Conservation (phyloP, 108 stramenopile genomes). For the Cyclotella atomus region DNA sequence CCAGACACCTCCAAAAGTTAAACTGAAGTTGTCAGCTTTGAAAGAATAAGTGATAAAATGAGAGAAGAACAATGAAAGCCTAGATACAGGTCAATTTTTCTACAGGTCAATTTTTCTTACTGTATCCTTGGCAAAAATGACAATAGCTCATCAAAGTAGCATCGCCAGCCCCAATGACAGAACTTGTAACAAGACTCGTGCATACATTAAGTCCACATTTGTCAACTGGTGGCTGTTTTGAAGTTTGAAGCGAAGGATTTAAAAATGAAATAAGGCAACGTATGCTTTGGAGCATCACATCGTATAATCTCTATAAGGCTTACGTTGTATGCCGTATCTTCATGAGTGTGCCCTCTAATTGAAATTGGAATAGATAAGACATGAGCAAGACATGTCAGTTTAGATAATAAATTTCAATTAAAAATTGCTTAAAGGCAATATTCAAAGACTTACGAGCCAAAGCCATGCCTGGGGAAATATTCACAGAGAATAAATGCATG, state of each 20-base stretch:
- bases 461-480: neutral
- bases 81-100: neutral
- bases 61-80: neutral
- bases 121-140: neutral
- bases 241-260: neutral
- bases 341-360: neutral
- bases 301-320: neutral
- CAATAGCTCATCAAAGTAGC: slow-evolving; percentile 12
- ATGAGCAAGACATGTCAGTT: neutral
- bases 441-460: neutral
- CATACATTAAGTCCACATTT: neutral
- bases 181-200: neutral
- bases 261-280: neutral
- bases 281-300: neutral
- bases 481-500: neutral
- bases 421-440: neutral
- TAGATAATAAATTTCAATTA: neutral
- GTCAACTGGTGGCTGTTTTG: slow-evolving; percentile 8
- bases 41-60: neutral
- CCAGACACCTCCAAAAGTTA: neutral
- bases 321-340: neutral
- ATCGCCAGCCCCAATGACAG: neutral
- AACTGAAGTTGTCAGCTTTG: neutral
- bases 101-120: neutral
- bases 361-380: neutral